phyloP scores from a whole-genome alignment of 2,329 filamentous ascomycete genomes.

The Fusarium hainanense region DNA sequence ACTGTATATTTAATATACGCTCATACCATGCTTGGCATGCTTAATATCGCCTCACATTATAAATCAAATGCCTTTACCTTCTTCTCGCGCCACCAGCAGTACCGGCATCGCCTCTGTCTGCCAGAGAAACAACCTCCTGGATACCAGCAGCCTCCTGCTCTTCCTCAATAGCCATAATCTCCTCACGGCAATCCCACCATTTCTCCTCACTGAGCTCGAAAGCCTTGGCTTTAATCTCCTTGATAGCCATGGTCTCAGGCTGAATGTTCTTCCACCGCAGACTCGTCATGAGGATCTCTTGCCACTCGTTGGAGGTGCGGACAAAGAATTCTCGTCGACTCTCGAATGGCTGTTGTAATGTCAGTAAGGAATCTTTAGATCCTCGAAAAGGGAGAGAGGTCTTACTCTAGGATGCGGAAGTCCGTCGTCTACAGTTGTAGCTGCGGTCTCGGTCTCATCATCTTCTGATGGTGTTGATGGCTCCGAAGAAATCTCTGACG shows the following conservation, averaged over 20 bases:
- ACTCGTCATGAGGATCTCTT: slow-evolving; percentile 82
- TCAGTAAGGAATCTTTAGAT: not conserved
- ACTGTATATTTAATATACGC: not conserved
- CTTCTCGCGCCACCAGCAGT: slow-evolving; percentile 49
- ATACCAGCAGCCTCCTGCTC: slow-evolving; percentile 97
- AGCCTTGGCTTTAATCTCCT: slow-evolving; percentile 91
- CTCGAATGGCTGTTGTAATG: slow-evolving; percentile 80
- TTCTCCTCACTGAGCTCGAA: slow-evolving; percentile 94
- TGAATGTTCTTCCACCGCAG: slow-evolving; percentile 75
- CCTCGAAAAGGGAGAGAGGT: not conserved
- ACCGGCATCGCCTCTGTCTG: slow-evolving; percentile 73
- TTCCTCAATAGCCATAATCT: slow-evolving; percentile 90
- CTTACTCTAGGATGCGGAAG: slow-evolving; percentile 75
- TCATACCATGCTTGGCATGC: not conserved
- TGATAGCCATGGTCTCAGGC: slow-evolving; percentile 77
- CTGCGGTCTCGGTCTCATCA: slow-evolving; percentile 60
- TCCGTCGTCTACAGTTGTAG: slow-evolving; percentile 74
- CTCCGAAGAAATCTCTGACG: slow-evolving; percentile 49
- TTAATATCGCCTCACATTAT: not conserved
- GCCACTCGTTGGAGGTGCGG: slow-evolving; percentile 89
- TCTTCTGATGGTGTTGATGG: slow-evolving; percentile 51
- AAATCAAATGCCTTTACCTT: slow-evolving; percentile 35
- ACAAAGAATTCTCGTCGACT: slow-evolving; percentile 91
- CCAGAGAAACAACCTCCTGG: slow-evolving; percentile 90
- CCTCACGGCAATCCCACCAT: slow-evolving; percentile 98